phyloP scores from a whole-genome alignment of 2,329 filamentous ascomycete species.

The Colletotrichum sidae region DNA sequence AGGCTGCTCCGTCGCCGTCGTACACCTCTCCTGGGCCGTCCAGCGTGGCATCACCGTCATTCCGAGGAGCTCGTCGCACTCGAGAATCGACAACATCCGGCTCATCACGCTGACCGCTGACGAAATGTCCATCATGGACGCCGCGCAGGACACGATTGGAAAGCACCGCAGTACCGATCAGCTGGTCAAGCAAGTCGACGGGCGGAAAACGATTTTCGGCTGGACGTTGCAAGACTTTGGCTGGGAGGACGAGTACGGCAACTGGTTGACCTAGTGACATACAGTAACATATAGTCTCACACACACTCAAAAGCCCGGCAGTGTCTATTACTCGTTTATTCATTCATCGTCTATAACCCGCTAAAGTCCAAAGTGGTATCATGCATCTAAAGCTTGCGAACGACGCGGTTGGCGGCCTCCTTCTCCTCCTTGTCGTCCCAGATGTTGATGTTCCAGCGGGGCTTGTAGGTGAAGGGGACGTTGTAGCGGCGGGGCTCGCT shows the following conservation, averaged over 20 bases:
- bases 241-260: constrained; percentile 43
- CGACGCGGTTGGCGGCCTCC: constrained; percentile 59
- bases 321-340: constrained; percentile 13
- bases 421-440: constrained; percentile 66
- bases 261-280: constrained; percentile 37
- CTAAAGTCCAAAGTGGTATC: constrained; percentile 28
- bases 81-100: constrained; percentile 39
- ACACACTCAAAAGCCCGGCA: neutral
- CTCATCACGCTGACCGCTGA: constrained; percentile 41
- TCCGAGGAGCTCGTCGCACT: constrained; percentile 37
- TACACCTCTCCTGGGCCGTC: constrained; percentile 41
- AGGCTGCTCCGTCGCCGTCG: constrained; percentile 39
- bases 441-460: constrained; percentile 65
- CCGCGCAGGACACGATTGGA: constrained; percentile 38
- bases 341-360: constrained; percentile 25
- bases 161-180: constrained; percentile 30
- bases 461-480: constrained; percentile 56
- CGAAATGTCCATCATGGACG: constrained; percentile 41
- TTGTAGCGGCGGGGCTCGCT: constrained; percentile 60
- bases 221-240: constrained; percentile 42
- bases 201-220: constrained; percentile 36
- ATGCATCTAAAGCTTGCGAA: constrained; percentile 45
- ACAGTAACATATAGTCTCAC: neutral
- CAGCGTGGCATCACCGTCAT: constrained; percentile 41
- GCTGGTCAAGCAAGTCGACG: constrained; percentile 35